These are phyloP conservation scores for Raphanus hybrid DNA, from an alignment of 441 rosid species.

Conservation along the genomic window DNA sequence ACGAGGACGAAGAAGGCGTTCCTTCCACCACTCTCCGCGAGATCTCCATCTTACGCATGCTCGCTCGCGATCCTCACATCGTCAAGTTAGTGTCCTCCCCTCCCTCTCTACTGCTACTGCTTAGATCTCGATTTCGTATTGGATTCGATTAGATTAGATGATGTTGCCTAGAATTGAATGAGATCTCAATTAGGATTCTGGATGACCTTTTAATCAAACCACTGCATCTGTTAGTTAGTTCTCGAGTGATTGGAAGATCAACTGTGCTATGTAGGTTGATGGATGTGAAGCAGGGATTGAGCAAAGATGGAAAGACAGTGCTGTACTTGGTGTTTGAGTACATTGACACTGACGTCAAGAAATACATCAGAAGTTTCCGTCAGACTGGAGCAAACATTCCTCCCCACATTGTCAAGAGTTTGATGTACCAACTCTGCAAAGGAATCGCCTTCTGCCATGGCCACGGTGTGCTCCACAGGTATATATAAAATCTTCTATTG, in stretches of 20 bases:
- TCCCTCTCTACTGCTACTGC: no score
- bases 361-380: slow-evolving; percentile 79
- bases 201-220: no score
- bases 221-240: no score
- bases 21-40: slow-evolving; percentile 97
- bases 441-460: slow-evolving; percentile 98
- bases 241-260: no score
- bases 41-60: slow-evolving; percentile 96
- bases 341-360: slow-evolving; percentile 95
- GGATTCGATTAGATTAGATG: background rate
- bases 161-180: background rate
- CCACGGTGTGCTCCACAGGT: slow-evolving; percentile 97
- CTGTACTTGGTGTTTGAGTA: slow-evolving; percentile 96
- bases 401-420: slow-evolving; percentile 50
- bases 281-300: slow-evolving; percentile 92
- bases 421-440: slow-evolving; percentile 97
- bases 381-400: slow-evolving; percentile 65
- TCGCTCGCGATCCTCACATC: slow-evolving; percentile 85
- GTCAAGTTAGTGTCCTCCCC: slow-evolving; percentile 52
- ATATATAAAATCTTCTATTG: background rate
- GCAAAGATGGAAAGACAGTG: slow-evolving; percentile 90
- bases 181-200: slow-evolving; percentile 3
- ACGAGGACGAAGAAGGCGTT: slow-evolving; percentile 95
- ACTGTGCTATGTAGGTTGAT: slow-evolving; percentile 47
- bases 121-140: slow-evolving; percentile 16